Conservation (phyloP, 805 yeast genomes). For the Ogataea degrootiae region DNA sequence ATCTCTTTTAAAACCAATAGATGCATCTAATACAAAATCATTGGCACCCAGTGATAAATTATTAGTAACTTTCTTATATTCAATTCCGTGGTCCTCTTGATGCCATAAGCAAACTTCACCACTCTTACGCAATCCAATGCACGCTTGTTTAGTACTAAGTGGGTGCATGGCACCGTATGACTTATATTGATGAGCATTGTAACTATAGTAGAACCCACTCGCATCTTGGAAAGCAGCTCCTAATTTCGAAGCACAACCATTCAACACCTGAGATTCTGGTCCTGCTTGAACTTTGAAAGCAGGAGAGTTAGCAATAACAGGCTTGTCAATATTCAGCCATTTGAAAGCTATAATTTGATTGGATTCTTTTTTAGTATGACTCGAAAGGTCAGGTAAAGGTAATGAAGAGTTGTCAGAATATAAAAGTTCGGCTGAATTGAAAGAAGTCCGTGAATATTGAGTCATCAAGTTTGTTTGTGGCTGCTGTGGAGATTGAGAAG, state of each 20-base stretch:
- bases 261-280: constrained; percentile 22
- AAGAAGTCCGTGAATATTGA: constrained; percentile 35
- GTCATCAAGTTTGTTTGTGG: constrained; percentile 21
- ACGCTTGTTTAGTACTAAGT: constrained; percentile 60
- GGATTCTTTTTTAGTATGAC: constrained; percentile 15
- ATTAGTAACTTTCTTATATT: constrained; percentile 39
- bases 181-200: constrained; percentile 55
- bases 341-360: constrained; percentile 45
- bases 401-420: constrained; percentile 35
- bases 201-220: constrained; percentile 36
- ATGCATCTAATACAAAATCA: constrained; percentile 31
- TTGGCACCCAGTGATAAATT: constrained; percentile 28
- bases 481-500: constrained; percentile 17
- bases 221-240: constrained; percentile 34
- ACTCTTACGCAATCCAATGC: constrained; percentile 57
- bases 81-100: constrained; percentile 60
- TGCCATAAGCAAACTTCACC: constrained; percentile 59
- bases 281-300: constrained; percentile 37
- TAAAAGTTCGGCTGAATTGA: constrained; percentile 39
- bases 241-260: constrained; percentile 32
- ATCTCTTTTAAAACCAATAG: constrained; percentile 49
- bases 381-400: constrained; percentile 22
- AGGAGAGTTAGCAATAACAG: constrained; percentile 54
- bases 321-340: constrained; percentile 76
- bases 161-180: constrained; percentile 68